Percentiles rank a stretch among this genome's conserved stretches.
These are phyloP conservation scores for Coccomyxa subellipsoidea DNA, from an alignment of 163 green algal genomes.

Conservation along the genomic window DNA sequence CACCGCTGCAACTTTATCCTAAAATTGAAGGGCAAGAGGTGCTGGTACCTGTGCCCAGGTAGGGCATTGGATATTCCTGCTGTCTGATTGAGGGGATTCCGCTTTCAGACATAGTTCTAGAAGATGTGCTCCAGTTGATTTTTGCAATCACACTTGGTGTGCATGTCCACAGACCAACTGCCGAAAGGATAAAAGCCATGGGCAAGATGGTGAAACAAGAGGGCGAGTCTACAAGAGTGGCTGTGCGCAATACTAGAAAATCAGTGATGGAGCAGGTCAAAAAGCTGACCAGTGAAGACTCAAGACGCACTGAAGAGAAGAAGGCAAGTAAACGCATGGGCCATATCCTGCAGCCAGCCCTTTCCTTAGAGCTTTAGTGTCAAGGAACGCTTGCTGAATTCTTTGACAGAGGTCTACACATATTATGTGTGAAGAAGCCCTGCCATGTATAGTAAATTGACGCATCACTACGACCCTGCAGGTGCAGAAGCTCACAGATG, in stretches of 20 bases:
- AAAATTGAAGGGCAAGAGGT: slow-evolving; percentile 48
- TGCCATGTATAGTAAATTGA: neutral
- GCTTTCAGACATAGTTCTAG: too few relatives aligned
- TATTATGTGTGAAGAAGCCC: neutral
- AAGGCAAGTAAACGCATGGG: neutral
- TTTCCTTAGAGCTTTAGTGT: too few relatives aligned
- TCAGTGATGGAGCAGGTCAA: slow-evolving; percentile 1
- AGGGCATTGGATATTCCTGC: too few relatives aligned
- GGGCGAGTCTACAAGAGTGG: neutral
- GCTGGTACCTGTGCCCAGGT: slow-evolving; percentile 44
- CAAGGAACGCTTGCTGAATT: neutral
- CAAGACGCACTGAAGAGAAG: neutral
- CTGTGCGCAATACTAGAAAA: neutral
- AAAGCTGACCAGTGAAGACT: neutral
- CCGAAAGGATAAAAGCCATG: slow-evolving; percentile 8
- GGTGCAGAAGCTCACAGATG: slow-evolving; percentile 20
- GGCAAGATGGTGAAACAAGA: slow-evolving; percentile 10
- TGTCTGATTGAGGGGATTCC: too few relatives aligned
- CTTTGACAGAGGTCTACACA: neutral
- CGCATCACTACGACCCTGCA: neutral
- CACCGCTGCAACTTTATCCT: slow-evolving; percentile 45
- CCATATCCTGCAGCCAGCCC: neutral
- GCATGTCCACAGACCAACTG: neutral
- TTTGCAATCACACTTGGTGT: too few relatives aligned
- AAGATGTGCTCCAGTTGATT: too few relatives aligned